Base-by-base conservation (phyloP, 1,284 basidiomycete species). In the Cystodermella granulosa region DNA sequence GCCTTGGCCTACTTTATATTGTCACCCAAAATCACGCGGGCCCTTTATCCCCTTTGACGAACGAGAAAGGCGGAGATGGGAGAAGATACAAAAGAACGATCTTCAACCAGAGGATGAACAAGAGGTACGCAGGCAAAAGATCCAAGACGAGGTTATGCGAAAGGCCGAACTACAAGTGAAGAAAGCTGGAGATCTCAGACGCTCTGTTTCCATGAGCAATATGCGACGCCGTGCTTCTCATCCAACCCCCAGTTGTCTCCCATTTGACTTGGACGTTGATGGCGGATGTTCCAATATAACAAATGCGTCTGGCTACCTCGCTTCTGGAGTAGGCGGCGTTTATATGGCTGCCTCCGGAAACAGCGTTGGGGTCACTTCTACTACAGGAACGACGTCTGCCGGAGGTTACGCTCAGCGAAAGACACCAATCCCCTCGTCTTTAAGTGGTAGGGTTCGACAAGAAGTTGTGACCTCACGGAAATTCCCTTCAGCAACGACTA, bases 261-360 rank as follows among this genome's bases (percentile, higher is more conserved):
- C 69, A 20, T 58, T 73, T 26, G 79, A 81, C 50, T 62, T 77
- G 21, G 79, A 82, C 20, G 70, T 59, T 11, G 75, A 77, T 43
- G 72, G 69, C 18, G 76, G 78, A 42, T 63, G 64, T 3, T 52
- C 65, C 26, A 79, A 78, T 39, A 82, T 81, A 2, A 74, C 73
- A 17, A 77, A 81, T 47, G 82, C 83, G 20, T 88, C 85, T 3
- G 84, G 84, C 4, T 87, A 81, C 58, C 68, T 81, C 6, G 74
- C 76, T 8, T 82, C 84, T 3, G 70, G 70, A 22, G 58, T 60
- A 15, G 72, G 73, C 13, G 49, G 50, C 34, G 77, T 74, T 16
- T 91, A 87, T 59, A 76, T 88, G 49, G 90, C 91, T 39, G 93
- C 93, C 4, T 96, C 93, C 2, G 93, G 93, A 15, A 98, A 99